phyloP scores from a whole-genome alignment of 108 stramenopile species.

The Skeletonema tropicum region DNA sequence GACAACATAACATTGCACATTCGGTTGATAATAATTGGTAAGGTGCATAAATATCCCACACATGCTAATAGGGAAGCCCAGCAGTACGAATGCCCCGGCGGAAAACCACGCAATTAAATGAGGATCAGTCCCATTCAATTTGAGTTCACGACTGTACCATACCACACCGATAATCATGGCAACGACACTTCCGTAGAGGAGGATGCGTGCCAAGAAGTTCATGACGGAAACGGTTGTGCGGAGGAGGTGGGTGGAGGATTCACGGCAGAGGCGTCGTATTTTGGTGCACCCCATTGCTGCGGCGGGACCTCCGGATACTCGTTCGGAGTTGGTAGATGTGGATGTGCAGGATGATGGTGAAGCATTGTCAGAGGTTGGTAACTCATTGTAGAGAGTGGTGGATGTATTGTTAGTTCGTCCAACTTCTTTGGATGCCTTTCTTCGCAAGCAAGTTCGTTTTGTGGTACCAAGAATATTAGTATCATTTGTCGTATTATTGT shows the following conservation, averaged over 20 bases:
- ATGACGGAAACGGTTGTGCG: conserved; percentile 66
- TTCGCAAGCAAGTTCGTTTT: background rate
- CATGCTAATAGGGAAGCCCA: conserved; percentile 90
- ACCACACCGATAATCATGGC: conserved; percentile 63
- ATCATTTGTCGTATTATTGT: conserved; percentile 7
- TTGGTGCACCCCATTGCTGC: conserved; percentile 39
- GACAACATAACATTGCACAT: conserved; percentile 85
- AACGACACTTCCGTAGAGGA: conserved; percentile 70
- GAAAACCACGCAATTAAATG: conserved; percentile 92
- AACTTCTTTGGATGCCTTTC: background rate
- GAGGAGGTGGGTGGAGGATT: conserved; percentile 22
- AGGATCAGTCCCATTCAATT: conserved; percentile 81
- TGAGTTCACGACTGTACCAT: conserved; percentile 87
- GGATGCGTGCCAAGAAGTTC: conserved; percentile 69
- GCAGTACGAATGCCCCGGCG: conserved; percentile 87
- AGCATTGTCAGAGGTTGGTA: background rate
- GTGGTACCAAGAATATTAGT: background rate
- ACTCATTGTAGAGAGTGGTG: background rate
- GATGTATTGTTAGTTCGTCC: background rate
- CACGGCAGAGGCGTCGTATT: conserved; percentile 30
- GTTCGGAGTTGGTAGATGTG: too few relatives aligned
- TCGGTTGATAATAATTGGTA: conserved; percentile 90
- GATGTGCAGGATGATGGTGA: background rate
- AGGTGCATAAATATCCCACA: conserved; percentile 86
- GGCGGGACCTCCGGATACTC: conserved; percentile 21